Percentiles rank a stretch among this genome's conserved stretches.
These are phyloP conservation scores for Komagataella mondaviorum DNA, from an alignment of 805 yeast species.

Conservation along the genomic window DNA sequence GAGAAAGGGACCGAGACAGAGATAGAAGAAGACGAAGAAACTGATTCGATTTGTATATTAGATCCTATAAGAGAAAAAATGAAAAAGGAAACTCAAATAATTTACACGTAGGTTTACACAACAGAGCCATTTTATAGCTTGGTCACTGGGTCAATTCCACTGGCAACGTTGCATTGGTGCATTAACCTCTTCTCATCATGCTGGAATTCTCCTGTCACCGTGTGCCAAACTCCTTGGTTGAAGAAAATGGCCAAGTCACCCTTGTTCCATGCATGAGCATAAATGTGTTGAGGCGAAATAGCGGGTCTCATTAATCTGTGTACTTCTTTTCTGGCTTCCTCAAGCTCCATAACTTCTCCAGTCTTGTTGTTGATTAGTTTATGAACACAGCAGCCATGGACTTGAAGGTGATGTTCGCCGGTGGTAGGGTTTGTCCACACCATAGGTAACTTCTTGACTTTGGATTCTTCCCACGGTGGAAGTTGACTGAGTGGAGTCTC, in stretches of 20 bases:
- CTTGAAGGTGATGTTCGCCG: conserved; percentile 69
- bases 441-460: conserved; percentile 67
- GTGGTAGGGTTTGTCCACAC: conserved; percentile 92
- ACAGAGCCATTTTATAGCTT: not conserved
- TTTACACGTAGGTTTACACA: not conserved
- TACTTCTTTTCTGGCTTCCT: conserved; percentile 60
- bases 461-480: conserved; percentile 74
- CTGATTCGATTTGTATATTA: not conserved
- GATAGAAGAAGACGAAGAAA: not conserved
- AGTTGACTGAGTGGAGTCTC: conserved; percentile 54
- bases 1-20: not conserved
- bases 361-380: conserved; percentile 37
- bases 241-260: conserved; percentile 82
- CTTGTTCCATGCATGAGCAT: conserved; percentile 70
- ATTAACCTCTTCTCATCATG: conserved; percentile 69
- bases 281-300: conserved; percentile 57
- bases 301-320: conserved; percentile 79
- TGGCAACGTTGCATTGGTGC: conserved; percentile 91
- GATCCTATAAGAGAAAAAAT: not conserved
- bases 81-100: not conserved
- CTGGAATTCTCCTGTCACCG: conserved; percentile 81
- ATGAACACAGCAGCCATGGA: conserved; percentile 79
- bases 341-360: conserved; percentile 51
- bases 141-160: conserved; percentile 55
- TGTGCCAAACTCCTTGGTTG: conserved; percentile 86